phyloP scores from a whole-genome alignment of 768 basidiomycete genomes.

The Gloeopeniophorella convolvens region DNA sequence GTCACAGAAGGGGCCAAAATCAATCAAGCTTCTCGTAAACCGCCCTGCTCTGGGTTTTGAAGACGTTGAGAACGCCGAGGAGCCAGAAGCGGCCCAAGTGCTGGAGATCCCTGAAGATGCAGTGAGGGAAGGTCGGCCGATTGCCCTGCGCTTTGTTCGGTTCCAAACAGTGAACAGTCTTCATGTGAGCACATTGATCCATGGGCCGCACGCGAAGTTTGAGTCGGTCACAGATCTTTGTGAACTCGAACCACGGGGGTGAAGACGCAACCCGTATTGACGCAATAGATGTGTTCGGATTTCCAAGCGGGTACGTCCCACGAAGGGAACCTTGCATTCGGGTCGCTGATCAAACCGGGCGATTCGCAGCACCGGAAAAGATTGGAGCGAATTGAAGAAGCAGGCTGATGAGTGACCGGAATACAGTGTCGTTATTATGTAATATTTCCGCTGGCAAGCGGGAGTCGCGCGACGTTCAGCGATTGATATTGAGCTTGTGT shows the following conservation, averaged over 20 bases:
- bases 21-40: constrained; percentile 59
- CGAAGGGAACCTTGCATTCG: background rate
- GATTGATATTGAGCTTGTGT: no score
- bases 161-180: constrained; percentile 65
- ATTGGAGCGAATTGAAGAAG: constrained; percentile 33
- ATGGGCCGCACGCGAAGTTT: background rate
- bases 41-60: constrained; percentile 54
- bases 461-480: no score
- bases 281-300: constrained; percentile 57
- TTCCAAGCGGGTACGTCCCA: constrained; percentile 53
- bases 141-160: constrained; percentile 55
- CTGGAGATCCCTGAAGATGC: constrained; percentile 46
- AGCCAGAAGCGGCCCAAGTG: constrained; percentile 49
- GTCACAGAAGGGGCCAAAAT: constrained; percentile 45
- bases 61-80: constrained; percentile 50
- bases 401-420: constrained; percentile 25
- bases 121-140: constrained; percentile 39
- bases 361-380: constrained; percentile 31
- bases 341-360: background rate
- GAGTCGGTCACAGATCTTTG: constrained; percentile 47
- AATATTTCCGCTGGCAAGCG: no score
- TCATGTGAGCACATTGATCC: constrained; percentile 41
- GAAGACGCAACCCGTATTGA: constrained; percentile 64
- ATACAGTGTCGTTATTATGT: background rate
- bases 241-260: constrained; percentile 57